Evolutionary conservation across 169 alveolate species (phyloP).

Genomic region (Babesia sp.): DNA sequence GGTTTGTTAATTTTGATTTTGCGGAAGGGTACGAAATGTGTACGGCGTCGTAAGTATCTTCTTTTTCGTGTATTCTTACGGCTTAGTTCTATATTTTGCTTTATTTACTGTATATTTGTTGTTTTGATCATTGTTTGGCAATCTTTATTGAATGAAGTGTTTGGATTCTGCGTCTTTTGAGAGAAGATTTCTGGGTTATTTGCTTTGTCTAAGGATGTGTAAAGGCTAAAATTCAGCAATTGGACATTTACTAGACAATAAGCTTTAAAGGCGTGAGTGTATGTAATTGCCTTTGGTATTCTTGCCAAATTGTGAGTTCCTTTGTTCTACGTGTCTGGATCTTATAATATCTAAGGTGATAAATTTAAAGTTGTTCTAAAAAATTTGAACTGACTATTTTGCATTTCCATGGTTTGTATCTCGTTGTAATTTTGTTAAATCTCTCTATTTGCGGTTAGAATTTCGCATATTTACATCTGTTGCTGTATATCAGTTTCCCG

Average conservation of each 20-base stretch:
- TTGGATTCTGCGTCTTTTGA: neutral
- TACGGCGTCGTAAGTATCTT: slow-evolving; percentile 4
- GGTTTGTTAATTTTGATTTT: neutral
- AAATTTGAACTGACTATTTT: too few species aligned
- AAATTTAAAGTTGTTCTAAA: too few species aligned
- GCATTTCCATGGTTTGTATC: too few species aligned
- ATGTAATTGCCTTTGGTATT: too few species aligned
- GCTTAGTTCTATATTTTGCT: neutral
- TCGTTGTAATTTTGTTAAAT: too few species aligned
- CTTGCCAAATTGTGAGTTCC: too few species aligned
- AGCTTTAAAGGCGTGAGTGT: too few species aligned
- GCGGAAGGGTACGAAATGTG: neutral
- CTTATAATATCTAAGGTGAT: too few species aligned
- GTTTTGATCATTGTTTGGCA: neutral
- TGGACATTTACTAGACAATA: neutral
- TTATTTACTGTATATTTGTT: neutral
- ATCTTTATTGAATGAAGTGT: neutral
- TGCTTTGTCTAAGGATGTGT: slow-evolving; percentile 1
- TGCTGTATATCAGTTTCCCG: too few species aligned
- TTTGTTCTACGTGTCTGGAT: too few species aligned
- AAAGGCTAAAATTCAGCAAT: neutral
- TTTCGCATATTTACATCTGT: too few species aligned
- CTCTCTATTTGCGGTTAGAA: too few species aligned
- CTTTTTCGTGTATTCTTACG: neutral
- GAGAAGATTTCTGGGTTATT: neutral